These are phyloP conservation scores for Acanthamoeba divionensis DNA, from an alignment of 208 protist species.

Conservation along the genomic window DNA sequence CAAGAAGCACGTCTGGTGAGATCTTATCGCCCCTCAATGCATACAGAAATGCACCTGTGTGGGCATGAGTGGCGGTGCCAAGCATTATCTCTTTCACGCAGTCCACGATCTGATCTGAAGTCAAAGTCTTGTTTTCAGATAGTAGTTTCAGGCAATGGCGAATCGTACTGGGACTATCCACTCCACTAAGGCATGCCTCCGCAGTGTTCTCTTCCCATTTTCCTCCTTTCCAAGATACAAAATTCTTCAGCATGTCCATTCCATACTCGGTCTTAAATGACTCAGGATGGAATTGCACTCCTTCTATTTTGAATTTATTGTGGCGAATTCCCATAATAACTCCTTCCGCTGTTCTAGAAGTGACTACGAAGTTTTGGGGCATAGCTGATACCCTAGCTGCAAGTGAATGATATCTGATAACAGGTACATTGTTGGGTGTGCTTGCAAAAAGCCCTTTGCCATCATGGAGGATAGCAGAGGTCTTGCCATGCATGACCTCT, in stretches of 20 bases:
- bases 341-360: constrained; percentile 40
- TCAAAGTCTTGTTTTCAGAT: neutral
- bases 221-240: constrained; percentile 8
- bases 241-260: constrained; percentile 64
- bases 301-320: constrained; percentile 57
- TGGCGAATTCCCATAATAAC: constrained; percentile 76
- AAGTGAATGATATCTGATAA: constrained; percentile 74
- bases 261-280: constrained; percentile 72
- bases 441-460: constrained; percentile 56
- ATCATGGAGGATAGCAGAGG: constrained; percentile 63
- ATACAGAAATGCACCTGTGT: neutral
- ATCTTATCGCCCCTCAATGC: neutral
- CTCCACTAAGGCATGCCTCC: too few species aligned
- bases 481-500: constrained; percentile 73
- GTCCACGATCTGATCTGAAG: constrained; percentile 8
- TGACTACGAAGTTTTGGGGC: constrained; percentile 52
- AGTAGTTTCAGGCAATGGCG: too few species aligned
- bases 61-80: neutral
- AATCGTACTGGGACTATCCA: too few species aligned
- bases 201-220: neutral
- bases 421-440: constrained; percentile 53
- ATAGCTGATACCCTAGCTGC: constrained; percentile 25
- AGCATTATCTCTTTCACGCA: constrained; percentile 6
- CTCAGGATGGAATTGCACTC: constrained; percentile 76
- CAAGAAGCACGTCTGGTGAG: neutral